Evolutionary conservation across 257 asterid genomes (phyloP).

Genomic region (Przewalskia tangutica): DNA sequence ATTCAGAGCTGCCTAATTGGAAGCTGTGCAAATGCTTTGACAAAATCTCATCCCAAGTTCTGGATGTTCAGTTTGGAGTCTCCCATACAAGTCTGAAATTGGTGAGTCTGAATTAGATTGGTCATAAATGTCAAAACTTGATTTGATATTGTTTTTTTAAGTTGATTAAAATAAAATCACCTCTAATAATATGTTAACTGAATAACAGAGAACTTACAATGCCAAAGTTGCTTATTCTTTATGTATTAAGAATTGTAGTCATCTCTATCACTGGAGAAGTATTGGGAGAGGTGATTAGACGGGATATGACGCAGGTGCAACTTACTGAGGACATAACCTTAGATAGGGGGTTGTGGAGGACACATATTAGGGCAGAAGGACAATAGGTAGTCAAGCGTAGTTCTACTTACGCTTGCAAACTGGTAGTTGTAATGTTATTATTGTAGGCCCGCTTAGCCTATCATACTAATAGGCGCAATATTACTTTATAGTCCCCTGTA

Average conservation of each 20-base stretch:
- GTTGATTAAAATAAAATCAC: background rate
- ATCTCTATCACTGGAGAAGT: background rate
- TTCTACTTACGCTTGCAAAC: no score
- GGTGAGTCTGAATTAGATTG: slow-evolving; percentile 41
- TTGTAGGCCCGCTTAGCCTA: no score
- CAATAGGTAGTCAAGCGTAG: no score
- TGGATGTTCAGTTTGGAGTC: slow-evolving; percentile 71
- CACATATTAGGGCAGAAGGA: no score
- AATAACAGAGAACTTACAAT: background rate
- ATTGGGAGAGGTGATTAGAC: no score
- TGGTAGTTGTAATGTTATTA: no score
- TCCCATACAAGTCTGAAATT: slow-evolving; percentile 50
- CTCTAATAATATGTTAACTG: background rate
- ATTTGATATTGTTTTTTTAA: background rate
- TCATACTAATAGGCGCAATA: no score
- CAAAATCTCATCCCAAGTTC: slow-evolving; percentile 38
- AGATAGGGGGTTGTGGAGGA: no score
- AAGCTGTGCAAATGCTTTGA: slow-evolving; percentile 59
- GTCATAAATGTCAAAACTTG: background rate
- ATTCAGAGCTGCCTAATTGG: slow-evolving; percentile 50
- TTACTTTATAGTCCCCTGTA: no score
- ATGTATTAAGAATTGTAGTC: background rate
- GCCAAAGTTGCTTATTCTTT: background rate
- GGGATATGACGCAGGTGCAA: no score
- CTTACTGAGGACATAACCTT: no score